Conservation (phyloP, 1,284 basidiomycete genomes). For the Marasmius sp. region DNA sequence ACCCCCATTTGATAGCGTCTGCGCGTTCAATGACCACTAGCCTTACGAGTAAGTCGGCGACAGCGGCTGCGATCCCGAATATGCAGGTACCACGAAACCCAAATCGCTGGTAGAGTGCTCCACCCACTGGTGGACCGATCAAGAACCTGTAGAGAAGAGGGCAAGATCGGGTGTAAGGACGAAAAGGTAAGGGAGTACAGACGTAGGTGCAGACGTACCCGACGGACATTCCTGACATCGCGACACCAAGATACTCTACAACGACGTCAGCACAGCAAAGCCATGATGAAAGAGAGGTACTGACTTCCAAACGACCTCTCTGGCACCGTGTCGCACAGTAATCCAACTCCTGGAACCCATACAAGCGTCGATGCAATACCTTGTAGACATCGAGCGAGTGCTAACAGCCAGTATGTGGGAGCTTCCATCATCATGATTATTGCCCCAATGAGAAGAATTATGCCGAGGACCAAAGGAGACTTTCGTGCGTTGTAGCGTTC, state of each 20-base stretch:
- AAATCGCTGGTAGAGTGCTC: conserved; percentile 62
- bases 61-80: conserved; percentile 60
- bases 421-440: conserved; percentile 79
- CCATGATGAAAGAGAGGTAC: conserved; percentile 24
- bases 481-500: conserved; percentile 59
- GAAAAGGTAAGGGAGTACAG: neutral
- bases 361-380: conserved; percentile 74
- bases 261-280: neutral
- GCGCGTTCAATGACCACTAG: conserved; percentile 64
- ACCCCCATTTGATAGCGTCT: conserved; percentile 52
- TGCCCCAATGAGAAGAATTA: conserved; percentile 55
- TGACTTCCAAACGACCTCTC: conserved; percentile 58
- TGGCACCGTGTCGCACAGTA: conserved; percentile 73
- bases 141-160: conserved; percentile 36
- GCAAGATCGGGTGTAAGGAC: neutral
- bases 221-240: conserved; percentile 67
- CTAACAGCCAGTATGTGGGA: conserved; percentile 69
- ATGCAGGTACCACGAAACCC: conserved; percentile 78
- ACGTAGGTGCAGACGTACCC: conserved; percentile 41
- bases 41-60: conserved; percentile 63
- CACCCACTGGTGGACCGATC: conserved; percentile 69
- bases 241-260: conserved; percentile 70
- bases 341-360: conserved; percentile 73
- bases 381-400: conserved; percentile 68
- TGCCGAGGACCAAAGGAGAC: conserved; percentile 59